Conservation (phyloP, 768 basidiomycete genomes). For the Xerocomus potaroensis region DNA sequence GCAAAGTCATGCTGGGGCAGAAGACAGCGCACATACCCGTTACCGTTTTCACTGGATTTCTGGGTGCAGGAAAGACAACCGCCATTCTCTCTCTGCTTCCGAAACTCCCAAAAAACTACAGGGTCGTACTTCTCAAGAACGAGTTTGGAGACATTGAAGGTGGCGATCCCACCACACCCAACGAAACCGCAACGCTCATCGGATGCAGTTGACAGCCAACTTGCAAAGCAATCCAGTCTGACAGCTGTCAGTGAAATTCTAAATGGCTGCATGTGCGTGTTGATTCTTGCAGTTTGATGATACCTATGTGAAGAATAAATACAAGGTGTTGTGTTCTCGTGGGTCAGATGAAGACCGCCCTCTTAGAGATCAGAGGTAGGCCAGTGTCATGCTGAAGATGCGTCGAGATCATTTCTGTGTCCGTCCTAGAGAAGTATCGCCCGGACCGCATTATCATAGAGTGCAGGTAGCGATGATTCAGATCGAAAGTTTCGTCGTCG, state of each 20-base stretch:
- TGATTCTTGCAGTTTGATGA: too few species aligned
- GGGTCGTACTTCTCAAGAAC: slow-evolving; percentile 89
- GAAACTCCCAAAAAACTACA: slow-evolving; percentile 80
- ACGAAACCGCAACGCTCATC: slow-evolving; percentile 3
- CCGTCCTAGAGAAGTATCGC: slow-evolving; percentile 60
- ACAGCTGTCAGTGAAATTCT: slow-evolving; percentile 89
- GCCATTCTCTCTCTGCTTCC: slow-evolving; percentile 81
- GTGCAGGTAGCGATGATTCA: slow-evolving; percentile 62
- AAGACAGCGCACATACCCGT: slow-evolving; percentile 58
- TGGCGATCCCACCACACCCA: slow-evolving; percentile 21
- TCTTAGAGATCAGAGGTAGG: slow-evolving; percentile 81
- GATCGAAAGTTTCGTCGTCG: background rate
- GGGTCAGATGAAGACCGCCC: slow-evolving; percentile 89
- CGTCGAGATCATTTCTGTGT: background rate
- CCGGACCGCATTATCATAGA: slow-evolving; percentile 95
- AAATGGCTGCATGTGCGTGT: slow-evolving; percentile 85
- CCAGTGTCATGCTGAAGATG: background rate
- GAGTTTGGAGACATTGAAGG: slow-evolving; percentile 95
- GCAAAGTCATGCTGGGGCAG: slow-evolving; percentile 8
- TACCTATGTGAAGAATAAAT: too few species aligned
- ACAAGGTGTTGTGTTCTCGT: too few species aligned
- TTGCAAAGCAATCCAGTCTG: slow-evolving; percentile 79
- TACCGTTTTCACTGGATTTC: slow-evolving; percentile 94
- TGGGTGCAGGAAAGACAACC: slow-evolving; percentile 78
- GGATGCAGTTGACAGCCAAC: slow-evolving; percentile 79